These are phyloP conservation scores for Rhynchosporium agropyri DNA, from an alignment of 2,329 filamentous ascomycete genomes.

Conservation along the genomic window DNA sequence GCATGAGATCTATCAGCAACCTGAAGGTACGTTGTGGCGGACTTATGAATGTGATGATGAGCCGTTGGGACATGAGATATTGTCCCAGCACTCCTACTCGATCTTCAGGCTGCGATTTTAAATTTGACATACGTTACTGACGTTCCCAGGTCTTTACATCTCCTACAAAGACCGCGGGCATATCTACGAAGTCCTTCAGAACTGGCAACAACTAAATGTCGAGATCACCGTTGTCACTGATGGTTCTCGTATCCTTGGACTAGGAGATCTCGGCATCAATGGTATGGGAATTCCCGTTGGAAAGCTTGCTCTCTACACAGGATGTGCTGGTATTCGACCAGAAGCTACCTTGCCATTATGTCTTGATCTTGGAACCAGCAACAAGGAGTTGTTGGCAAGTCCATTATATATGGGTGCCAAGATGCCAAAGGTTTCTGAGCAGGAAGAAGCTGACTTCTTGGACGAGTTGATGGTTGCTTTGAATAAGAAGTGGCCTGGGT, in stretches of 20 bases:
- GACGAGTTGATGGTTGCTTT: slow-evolving; percentile 71
- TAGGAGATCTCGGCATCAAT: slow-evolving; percentile 85
- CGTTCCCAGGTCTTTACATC: slow-evolving; percentile 60
- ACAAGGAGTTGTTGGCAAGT: slow-evolving; percentile 71
- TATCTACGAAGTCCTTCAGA: slow-evolving; percentile 65
- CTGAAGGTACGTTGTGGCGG: slow-evolving; percentile 55
- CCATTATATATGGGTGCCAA: slow-evolving; percentile 77
- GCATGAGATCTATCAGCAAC: slow-evolving; percentile 74
- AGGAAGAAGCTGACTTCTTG: slow-evolving; percentile 75
- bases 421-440: slow-evolving; percentile 66
- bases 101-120: neutral
- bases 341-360: slow-evolving; percentile 79
- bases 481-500: slow-evolving; percentile 70
- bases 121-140: slow-evolving; percentile 14
- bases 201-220: slow-evolving; percentile 70
- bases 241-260: slow-evolving; percentile 70
- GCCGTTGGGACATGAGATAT: neutral
- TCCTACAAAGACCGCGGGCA: slow-evolving; percentile 70
- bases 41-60: neutral
- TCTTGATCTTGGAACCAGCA: slow-evolving; percentile 84
- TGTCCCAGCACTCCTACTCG: neutral
- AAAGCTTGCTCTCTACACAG: slow-evolving; percentile 78
- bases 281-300: slow-evolving; percentile 83
- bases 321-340: slow-evolving; percentile 85
- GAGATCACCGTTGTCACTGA: slow-evolving; percentile 57